Conservation (phyloP, 208 protist species). For the Borovskyia barvae region DNA sequence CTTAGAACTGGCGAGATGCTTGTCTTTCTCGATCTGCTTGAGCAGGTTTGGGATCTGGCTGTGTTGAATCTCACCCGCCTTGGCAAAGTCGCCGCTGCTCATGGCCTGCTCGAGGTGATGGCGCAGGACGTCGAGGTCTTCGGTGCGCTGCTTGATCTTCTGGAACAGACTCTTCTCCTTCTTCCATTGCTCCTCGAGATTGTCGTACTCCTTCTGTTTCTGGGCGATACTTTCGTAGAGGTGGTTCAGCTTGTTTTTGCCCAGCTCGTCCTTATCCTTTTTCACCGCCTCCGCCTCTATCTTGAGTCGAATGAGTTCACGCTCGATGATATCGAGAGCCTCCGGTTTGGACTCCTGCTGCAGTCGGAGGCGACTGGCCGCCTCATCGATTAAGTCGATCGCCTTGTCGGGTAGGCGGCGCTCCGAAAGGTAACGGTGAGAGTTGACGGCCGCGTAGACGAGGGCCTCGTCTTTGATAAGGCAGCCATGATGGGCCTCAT, state of each 20-base stretch:
- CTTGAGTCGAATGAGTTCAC: slow-evolving; percentile 89
- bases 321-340: slow-evolving; percentile 93
- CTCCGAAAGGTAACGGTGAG: slow-evolving; percentile 95
- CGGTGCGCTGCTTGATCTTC: slow-evolving; percentile 89
- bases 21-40: slow-evolving; percentile 87
- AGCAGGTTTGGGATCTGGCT: slow-evolving; percentile 74
- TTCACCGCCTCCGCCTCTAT: slow-evolving; percentile 93
- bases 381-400: slow-evolving; percentile 98
- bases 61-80: slow-evolving; percentile 81
- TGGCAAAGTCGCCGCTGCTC: slow-evolving; percentile 65
- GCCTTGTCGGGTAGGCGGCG: slow-evolving; percentile 98
- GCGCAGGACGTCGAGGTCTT: slow-evolving; percentile 82
- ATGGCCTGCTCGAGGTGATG: slow-evolving; percentile 86
- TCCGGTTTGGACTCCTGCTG: slow-evolving; percentile 97
- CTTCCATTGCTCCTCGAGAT: slow-evolving; percentile 82
- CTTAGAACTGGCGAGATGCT: slow-evolving; percentile 86
- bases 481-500: slow-evolving; percentile 92
- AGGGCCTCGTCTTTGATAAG: slow-evolving; percentile 90
- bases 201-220: slow-evolving; percentile 81
- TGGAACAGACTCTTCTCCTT: slow-evolving; percentile 89
- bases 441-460: slow-evolving; percentile 87
- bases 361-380: slow-evolving; percentile 89
- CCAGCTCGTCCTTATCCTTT: slow-evolving; percentile 92
- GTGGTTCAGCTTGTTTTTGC: slow-evolving; percentile 80
- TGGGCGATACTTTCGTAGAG: slow-evolving; percentile 69